Evolutionary conservation across 164 flowering plant species (phyloP), one percentile per base, ranked within the genome.

Genomic region (Liriodendron chinense): DNA sequence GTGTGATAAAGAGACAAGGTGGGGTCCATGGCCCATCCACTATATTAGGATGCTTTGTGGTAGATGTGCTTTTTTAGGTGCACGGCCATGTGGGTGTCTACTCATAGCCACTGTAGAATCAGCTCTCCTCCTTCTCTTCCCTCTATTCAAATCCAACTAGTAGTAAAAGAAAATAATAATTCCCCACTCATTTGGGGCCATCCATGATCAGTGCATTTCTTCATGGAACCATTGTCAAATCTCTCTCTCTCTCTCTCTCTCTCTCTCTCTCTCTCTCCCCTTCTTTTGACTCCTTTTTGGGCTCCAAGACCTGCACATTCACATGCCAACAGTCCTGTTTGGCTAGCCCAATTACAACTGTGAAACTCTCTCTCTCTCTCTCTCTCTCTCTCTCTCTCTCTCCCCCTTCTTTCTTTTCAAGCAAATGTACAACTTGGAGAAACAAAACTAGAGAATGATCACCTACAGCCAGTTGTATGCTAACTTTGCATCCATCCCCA

Each of bases 151-250:
- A 71, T 53, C 59, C 74, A 10, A 50, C 20, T n/a, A 62, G 9
- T 23, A 68, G 10, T 24, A 47, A 64, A 74, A 72, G 21, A 61
- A 21, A 70, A 70, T 22, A 65, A 82, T 82, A 34, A 76, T 82
- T 71, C 56, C 68, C 78, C 72, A 82, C 81, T 82, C 78, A 77
- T 76, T 82, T 70, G 72, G 69, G 20, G 59, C 59, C 16, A 53
- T 53, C 57, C 7, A 25, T 14, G 14, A 24, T 47, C 56, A 28
- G 49, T 72, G 71, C 65, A 72, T 70, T 26, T 66, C 1, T 72
- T 65, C 78, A 18, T 48, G 43, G 50, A 47, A 70, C 26, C 72
- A 75, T 69, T 25, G 20, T 69, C 72, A 57, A 48, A 64, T 64
- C 47, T 49, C 61, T 3, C 47, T 62, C 65, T 21, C 22, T 24